Base-by-base conservation (phyloP, 2,329 filamentous ascomycete genomes). In the Paecilomyces formosus region DNA sequence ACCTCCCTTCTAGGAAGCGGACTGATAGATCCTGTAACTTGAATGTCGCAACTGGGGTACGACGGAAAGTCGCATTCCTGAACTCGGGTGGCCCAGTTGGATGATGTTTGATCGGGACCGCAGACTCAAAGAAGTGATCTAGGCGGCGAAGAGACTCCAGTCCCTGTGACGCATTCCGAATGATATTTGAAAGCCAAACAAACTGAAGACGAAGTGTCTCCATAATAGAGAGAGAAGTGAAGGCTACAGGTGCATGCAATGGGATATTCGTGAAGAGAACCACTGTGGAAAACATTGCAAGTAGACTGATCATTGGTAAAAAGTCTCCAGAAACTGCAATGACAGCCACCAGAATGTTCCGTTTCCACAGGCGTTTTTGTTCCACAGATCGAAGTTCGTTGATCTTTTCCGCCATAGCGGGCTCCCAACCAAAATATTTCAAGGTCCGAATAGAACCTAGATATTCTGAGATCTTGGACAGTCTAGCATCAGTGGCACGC, bases 351-450 rank as follows among this genome's bases (percentile, higher is more conserved):
- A 82, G 73, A 18, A 85, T 67, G 6, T 79, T 79, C 22, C 83
- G 75, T 6, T 68, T 73, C 83, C 83, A 85, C 22, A 84, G 75
- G 39, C 79, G 77, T 50, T 77, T 78, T 61, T 85, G 82, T 65
- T 85, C 83, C 1, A 74, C 70, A 13, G 71, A 66, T 1, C 83
- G 79, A 11, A 81, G 76, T 3, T 76, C 70, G 30, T 81, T 75
- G 58, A 85, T 79, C 55, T 76, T 79, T n/a, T 78, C 72, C 11
- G 78, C 76, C 61, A 83, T 78, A 31, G 80, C 76, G 18, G 78
- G 75, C 64, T 85, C 83, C 83, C 83, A 85, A 1, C 81, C 81
- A 66, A 85, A 85, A 63, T 84, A 85, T 64, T 85, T 85, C 69
- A 85, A 79, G 15, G 81, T 81, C 11, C 80, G 78, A 58, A 85